phyloP scores from a whole-genome alignment of 768 basidiomycete genomes.

The Butyriboletus loyo region DNA sequence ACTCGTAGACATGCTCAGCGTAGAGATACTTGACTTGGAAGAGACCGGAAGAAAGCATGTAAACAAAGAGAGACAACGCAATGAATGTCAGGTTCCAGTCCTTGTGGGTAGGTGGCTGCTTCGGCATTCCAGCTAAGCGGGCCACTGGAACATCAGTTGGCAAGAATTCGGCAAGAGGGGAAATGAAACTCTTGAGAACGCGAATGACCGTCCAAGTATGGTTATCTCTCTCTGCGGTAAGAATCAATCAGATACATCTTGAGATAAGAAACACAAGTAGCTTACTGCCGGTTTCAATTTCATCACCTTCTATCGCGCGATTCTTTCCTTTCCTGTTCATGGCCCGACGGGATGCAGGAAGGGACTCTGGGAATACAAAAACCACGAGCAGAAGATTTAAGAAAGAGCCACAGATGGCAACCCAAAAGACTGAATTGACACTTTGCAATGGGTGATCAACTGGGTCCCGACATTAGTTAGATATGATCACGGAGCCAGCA shows the following conservation, averaged over 20 bases:
- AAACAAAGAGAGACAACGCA: slow-evolving; percentile 59
- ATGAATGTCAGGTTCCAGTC: slow-evolving; percentile 77
- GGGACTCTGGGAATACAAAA: slow-evolving; percentile 60
- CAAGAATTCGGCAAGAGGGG: slow-evolving; percentile 67
- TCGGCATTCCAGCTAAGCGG: slow-evolving; percentile 53
- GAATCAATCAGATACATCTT: not conserved
- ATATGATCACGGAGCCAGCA: not conserved
- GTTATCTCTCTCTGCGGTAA: not conserved
- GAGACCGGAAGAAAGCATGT: slow-evolving; percentile 66
- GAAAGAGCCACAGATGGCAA: slow-evolving; percentile 43
- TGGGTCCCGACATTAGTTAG: slow-evolving; percentile 9
- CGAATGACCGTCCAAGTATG: slow-evolving; percentile 11
- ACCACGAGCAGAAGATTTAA: slow-evolving; percentile 56
- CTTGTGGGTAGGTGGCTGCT: slow-evolving; percentile 50
- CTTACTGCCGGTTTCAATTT: slow-evolving; percentile 10
- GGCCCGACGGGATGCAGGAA: slow-evolving; percentile 30
- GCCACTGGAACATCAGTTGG: slow-evolving; percentile 48
- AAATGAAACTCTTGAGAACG: slow-evolving; percentile 46
- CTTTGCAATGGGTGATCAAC: slow-evolving; percentile 35
- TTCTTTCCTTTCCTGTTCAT: slow-evolving; percentile 30
- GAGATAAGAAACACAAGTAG: not conserved
- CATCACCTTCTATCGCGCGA: slow-evolving; percentile 19
- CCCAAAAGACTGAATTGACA: slow-evolving; percentile 53
- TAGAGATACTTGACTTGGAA: slow-evolving; percentile 78
- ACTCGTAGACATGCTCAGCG: slow-evolving; percentile 66